Percentiles rank a stretch among this genome's conserved stretches.
Evolutionary conservation across 1,139 yeast genomes (phyloP).

Genomic region (Barnettozyma hawaiiensis): DNA sequence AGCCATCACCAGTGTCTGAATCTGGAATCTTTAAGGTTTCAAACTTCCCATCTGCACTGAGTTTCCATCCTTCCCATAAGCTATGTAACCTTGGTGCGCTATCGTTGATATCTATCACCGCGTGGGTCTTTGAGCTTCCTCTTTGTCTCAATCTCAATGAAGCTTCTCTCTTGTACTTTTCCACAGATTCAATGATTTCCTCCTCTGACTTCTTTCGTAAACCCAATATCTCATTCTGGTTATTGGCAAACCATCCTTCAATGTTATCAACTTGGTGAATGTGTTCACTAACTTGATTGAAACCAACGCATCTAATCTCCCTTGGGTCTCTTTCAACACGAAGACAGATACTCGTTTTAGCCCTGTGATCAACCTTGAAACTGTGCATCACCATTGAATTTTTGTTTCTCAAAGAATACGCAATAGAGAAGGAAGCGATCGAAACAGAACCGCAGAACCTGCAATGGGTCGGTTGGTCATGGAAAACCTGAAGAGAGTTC

Average conservation of each 20-base stretch:
- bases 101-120: slow-evolving; percentile 8
- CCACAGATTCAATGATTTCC: slow-evolving; percentile 22
- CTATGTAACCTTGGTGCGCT: slow-evolving; percentile 27
- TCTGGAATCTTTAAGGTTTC: slow-evolving; percentile 58
- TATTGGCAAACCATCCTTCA: slow-evolving; percentile 75
- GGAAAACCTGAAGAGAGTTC: slow-evolving; percentile 60
- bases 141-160: slow-evolving; percentile 24
- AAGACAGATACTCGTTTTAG: slow-evolving; percentile 74
- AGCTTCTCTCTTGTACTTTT: slow-evolving; percentile 10
- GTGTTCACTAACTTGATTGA: slow-evolving; percentile 66
- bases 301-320: slow-evolving; percentile 84
- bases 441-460: slow-evolving; percentile 89
- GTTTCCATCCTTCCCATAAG: slow-evolving; percentile 78
- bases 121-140: slow-evolving; percentile 9
- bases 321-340: slow-evolving; percentile 90
- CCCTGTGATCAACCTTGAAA: slow-evolving; percentile 63
- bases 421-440: slow-evolving; percentile 61
- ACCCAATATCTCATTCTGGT: slow-evolving; percentile 71
- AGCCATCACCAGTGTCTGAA: slow-evolving; percentile 34
- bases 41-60: slow-evolving; percentile 59
- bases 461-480: slow-evolving; percentile 83
- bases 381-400: slow-evolving; percentile 67
- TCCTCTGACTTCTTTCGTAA: slow-evolving; percentile 42
- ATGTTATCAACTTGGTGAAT: slow-evolving; percentile 62
- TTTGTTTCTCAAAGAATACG: slow-evolving; percentile 58